Evolutionary conservation across 2,329 filamentous ascomycete species (phyloP).

Genomic region (Diaporthe citri): DNA sequence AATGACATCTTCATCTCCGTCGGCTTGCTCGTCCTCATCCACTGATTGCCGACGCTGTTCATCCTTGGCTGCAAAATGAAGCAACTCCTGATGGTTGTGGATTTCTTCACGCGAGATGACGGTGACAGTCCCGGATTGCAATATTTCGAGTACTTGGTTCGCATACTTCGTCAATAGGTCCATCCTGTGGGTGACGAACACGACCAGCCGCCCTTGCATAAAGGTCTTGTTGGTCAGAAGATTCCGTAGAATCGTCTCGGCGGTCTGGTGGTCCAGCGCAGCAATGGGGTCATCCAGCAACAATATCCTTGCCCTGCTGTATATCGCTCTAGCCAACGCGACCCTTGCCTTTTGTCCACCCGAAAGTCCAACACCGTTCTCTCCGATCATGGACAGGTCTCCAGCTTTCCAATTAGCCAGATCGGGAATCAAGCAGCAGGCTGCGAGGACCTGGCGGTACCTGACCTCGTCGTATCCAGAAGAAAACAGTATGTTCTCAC

Average conservation of each 20-base stretch:
- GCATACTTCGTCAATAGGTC: constrained; percentile 81
- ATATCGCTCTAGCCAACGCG: constrained; percentile 72
- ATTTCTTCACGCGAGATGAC: constrained; percentile 42
- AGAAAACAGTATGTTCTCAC: constrained; percentile 75
- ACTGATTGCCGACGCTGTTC: constrained; percentile 51
- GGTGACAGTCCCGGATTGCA: constrained; percentile 53
- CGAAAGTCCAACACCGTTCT: constrained; percentile 73
- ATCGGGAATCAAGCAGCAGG: constrained; percentile 70
- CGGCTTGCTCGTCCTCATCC: constrained; percentile 43
- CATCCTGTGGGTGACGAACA: constrained; percentile 86
- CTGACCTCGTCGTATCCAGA: constrained; percentile 64
- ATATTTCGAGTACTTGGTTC: constrained; percentile 79
- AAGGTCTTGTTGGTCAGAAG: constrained; percentile 57
- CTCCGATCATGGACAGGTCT: constrained; percentile 71
- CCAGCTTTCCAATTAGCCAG: constrained; percentile 68
- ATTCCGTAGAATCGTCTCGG: constrained; percentile 71
- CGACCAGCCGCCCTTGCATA: constrained; percentile 73
- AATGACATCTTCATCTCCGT: constrained; percentile 50
- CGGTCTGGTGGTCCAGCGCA: constrained; percentile 73
- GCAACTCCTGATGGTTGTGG: constrained; percentile 57
- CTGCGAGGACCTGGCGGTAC: constrained; percentile 72
- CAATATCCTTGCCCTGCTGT: constrained; percentile 68
- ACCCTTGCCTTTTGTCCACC: constrained; percentile 75
- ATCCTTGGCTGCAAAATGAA: constrained; percentile 50
- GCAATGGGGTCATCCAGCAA: constrained; percentile 75